Percentiles rank a stretch among this genome's conserved stretches.
These are phyloP conservation scores for Teratosphaeria gauchensis DNA, from an alignment of 2,329 filamentous ascomycete genomes.

Conservation along the genomic window DNA sequence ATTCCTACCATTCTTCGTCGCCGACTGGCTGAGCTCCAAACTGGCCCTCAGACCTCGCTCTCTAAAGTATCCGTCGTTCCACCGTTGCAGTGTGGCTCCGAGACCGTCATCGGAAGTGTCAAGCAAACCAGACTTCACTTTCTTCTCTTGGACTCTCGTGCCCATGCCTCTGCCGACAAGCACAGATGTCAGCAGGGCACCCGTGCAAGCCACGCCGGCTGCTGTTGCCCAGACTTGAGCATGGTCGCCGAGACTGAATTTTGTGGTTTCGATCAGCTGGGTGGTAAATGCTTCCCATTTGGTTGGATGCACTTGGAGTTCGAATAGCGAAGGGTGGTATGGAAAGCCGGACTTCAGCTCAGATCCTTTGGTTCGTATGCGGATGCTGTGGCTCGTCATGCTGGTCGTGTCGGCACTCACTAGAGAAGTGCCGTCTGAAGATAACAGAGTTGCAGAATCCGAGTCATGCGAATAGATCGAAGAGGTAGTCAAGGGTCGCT, in stretches of 20 bases:
- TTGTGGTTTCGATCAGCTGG: slow-evolving; percentile 11
- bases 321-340: slow-evolving; percentile 16
- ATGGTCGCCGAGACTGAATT: slow-evolving; percentile 11
- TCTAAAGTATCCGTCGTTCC: slow-evolving; percentile 16
- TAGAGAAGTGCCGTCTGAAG: slow-evolving; percentile 1
- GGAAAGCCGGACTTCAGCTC: slow-evolving; percentile 14
- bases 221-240: slow-evolving; percentile 14
- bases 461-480: neutral
- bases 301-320: slow-evolving; percentile 13
- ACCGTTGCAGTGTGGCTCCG: slow-evolving; percentile 13
- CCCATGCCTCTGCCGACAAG: slow-evolving; percentile 10
- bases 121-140: slow-evolving; percentile 11
- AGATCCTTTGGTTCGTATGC: slow-evolving; percentile 12
- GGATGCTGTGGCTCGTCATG: slow-evolving; percentile 3
- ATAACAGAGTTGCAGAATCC: neutral
- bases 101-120: slow-evolving; percentile 10
- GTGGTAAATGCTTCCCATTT: slow-evolving; percentile 16
- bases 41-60: slow-evolving; percentile 12
- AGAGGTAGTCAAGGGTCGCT: neutral
- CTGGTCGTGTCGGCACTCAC: neutral
- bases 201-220: slow-evolving; percentile 6
- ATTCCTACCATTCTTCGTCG: slow-evolving; percentile 8
- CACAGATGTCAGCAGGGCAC: slow-evolving; percentile 5
- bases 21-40: slow-evolving; percentile 14
- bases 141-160: slow-evolving; percentile 13